A percentile compares a stretch with the other conserved stretches of the same genome.
Evolutionary conservation across 1,284 basidiomycete species (phyloP).

Genomic region (Marasmius sp.): DNA sequence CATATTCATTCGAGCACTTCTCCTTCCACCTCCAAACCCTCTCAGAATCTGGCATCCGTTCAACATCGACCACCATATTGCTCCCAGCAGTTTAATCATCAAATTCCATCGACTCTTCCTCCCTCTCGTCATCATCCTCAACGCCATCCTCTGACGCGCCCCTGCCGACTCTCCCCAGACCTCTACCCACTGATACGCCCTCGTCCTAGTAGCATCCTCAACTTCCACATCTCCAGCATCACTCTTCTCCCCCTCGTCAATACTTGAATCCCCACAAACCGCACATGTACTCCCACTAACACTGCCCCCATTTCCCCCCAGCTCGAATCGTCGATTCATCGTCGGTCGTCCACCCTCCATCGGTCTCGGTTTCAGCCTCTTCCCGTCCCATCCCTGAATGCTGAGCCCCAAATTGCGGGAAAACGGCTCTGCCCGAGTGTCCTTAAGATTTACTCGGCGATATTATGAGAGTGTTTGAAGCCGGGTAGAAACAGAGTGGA

Average conservation of each 20-base stretch:
- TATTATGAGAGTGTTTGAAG: too few relatives aligned
- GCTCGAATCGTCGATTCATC: slow-evolving; percentile 75
- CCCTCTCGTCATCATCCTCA: slow-evolving; percentile 18
- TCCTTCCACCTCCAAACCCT: neutral
- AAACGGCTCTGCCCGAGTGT: too few relatives aligned
- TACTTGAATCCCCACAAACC: slow-evolving; percentile 18
- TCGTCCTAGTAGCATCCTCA: neutral
- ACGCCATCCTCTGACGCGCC: slow-evolving; percentile 14
- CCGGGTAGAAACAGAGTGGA: too few relatives aligned
- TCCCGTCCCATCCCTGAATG: too few relatives aligned
- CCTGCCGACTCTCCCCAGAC: neutral
- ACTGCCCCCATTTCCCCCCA: slow-evolving; percentile 29
- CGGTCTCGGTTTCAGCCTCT: slow-evolving; percentile 48
- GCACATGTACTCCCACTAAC: slow-evolving; percentile 21
- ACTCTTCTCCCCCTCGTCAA: slow-evolving; percentile 15
- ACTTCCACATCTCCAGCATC: slow-evolving; percentile 15
- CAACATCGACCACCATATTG: neutral
- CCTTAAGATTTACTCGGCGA: too few relatives aligned
- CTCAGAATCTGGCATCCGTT: neutral
- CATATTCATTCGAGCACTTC: neutral
- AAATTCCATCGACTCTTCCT: slow-evolving; percentile 4
- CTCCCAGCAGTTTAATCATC: neutral
- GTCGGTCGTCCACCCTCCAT: slow-evolving; percentile 60
- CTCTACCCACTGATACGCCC: too few relatives aligned
- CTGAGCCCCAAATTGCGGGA: too few relatives aligned